A percentile compares a stretch with the other conserved stretches of the same genome.
These are phyloP conservation scores for Blastomyces silverae DNA, from an alignment of 2,329 filamentous ascomycete species.

Conservation along the genomic window DNA sequence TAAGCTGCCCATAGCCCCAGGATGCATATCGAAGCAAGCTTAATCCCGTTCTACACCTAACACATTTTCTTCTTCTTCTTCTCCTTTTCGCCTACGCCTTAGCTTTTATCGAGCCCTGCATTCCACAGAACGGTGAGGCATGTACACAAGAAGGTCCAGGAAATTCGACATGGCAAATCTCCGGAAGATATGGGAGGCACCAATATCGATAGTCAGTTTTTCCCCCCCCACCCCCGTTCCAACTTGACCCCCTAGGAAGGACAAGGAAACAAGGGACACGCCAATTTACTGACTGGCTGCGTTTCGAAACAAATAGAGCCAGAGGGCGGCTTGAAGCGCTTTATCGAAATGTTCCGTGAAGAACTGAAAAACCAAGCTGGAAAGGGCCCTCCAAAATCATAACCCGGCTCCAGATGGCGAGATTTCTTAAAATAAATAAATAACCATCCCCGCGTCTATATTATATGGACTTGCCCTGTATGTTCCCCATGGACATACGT, in stretches of 20 bases:
- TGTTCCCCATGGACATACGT: neutral
- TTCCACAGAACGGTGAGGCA: slow-evolving; percentile 42
- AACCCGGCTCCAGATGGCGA: neutral
- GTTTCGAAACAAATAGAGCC: slow-evolving; percentile 4
- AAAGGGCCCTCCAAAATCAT: slow-evolving; percentile 18
- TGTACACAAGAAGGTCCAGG: slow-evolving; percentile 39
- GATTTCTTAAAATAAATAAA: neutral
- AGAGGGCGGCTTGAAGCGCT: slow-evolving; percentile 23
- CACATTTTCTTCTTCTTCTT: neutral
- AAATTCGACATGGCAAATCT: slow-evolving; percentile 37
- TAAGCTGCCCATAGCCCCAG: slow-evolving; percentile 23
- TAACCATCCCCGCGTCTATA: neutral
- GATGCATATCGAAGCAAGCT: neutral
- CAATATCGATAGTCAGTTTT: slow-evolving; percentile 32
- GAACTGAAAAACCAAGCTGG: slow-evolving; percentile 29
- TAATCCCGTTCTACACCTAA: slow-evolving; percentile 8
- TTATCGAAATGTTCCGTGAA: slow-evolving; percentile 29
- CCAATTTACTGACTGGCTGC: neutral
- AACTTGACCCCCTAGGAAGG: neutral
- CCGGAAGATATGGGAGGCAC: slow-evolving; percentile 42
- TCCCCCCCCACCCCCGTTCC: too few relatives aligned
- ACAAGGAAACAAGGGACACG: neutral
- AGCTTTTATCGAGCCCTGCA: slow-evolving; percentile 40
- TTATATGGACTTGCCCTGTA: neutral
- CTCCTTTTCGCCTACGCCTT: slow-evolving; percentile 11